These are phyloP conservation scores for Corchorus olitorius DNA, from an alignment of 345 rosid genomes.

Conservation along the genomic window DNA sequence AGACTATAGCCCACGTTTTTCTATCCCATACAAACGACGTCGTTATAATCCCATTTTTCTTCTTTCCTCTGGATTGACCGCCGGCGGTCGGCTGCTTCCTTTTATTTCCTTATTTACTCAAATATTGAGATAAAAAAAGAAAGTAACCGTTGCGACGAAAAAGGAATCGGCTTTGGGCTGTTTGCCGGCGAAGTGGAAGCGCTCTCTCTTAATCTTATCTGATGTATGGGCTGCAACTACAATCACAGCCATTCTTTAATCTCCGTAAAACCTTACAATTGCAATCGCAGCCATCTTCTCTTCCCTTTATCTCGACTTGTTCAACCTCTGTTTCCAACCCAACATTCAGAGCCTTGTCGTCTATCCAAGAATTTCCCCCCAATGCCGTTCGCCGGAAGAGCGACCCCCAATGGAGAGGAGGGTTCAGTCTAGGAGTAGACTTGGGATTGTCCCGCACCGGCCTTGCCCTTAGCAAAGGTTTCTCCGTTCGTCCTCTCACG, in stretches of 20 bases:
- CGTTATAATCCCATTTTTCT: no score
- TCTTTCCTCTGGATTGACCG: no score
- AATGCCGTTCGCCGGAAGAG: constrained; percentile 67
- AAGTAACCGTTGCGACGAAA: background rate
- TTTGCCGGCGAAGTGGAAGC: background rate
- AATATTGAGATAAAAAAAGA: no score
- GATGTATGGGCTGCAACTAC: constrained; percentile 36
- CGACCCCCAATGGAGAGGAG: constrained; percentile 71
- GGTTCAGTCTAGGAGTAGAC: constrained; percentile 90
- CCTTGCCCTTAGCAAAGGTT: constrained; percentile 85
- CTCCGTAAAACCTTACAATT: background rate
- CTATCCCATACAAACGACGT: no score
- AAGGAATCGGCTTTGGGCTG: no score
- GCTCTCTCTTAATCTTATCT: background rate
- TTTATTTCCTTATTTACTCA: no score
- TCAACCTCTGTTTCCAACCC: constrained; percentile 10
- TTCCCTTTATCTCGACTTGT: background rate
- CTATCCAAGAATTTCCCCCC: constrained; percentile 60
- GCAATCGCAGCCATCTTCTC: background rate
- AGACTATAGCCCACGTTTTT: no score
- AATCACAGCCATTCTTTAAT: constrained; percentile 4
- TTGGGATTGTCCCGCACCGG: constrained; percentile 82
- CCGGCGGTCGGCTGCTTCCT: no score
- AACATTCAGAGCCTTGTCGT: constrained; percentile 30
- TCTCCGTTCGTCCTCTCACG: constrained; percentile 68